These are phyloP conservation scores for Fusarium sp. DNA, from an alignment of 2,329 filamentous ascomycete genomes.

Conservation along the genomic window DNA sequence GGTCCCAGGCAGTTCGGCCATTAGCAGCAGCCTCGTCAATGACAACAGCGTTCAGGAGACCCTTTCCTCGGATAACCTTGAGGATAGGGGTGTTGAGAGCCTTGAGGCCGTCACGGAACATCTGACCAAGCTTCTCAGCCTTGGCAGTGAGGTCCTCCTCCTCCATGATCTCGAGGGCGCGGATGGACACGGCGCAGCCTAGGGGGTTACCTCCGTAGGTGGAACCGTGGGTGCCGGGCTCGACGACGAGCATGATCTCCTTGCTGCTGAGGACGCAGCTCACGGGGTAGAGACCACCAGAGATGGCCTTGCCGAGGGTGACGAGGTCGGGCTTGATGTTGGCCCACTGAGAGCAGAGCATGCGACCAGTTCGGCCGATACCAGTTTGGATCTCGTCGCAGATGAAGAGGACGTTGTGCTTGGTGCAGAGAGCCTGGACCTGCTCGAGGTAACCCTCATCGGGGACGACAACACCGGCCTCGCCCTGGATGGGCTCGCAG, in stretches of 20 bases:
- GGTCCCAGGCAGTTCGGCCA: slow-evolving; percentile 92
- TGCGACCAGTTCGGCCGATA: slow-evolving; percentile 92
- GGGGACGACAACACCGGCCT: slow-evolving; percentile 96
- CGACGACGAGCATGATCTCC: slow-evolving; percentile 94
- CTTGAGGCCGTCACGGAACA: slow-evolving; percentile 84
- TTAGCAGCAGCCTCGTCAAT: slow-evolving; percentile 91
- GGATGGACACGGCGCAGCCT: slow-evolving; percentile 94
- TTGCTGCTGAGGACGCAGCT: slow-evolving; percentile 89
- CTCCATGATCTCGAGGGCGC: slow-evolving; percentile 91
- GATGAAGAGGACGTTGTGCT: slow-evolving; percentile 95
- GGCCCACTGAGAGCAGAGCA: slow-evolving; percentile 95
- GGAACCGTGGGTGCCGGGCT: slow-evolving; percentile 96
- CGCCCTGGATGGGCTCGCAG: slow-evolving; percentile 69
- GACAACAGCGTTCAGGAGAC: slow-evolving; percentile 93
- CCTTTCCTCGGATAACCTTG: slow-evolving; percentile 87
- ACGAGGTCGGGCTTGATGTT: slow-evolving; percentile 96
- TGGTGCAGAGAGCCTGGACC: slow-evolving; percentile 87
- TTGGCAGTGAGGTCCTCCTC: slow-evolving; percentile 90
- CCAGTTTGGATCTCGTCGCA: slow-evolving; percentile 99
- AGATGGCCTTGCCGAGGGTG: slow-evolving; percentile 96
- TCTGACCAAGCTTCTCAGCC: slow-evolving; percentile 82
- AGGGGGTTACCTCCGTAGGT: slow-evolving; percentile 99
- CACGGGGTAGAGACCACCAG: slow-evolving; percentile 98
- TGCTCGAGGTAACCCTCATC: slow-evolving; percentile 81
- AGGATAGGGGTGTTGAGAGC: slow-evolving; percentile 85